phyloP scores from a whole-genome alignment of 345 rosid genomes.

The Xanthoceras sorbifolium region DNA sequence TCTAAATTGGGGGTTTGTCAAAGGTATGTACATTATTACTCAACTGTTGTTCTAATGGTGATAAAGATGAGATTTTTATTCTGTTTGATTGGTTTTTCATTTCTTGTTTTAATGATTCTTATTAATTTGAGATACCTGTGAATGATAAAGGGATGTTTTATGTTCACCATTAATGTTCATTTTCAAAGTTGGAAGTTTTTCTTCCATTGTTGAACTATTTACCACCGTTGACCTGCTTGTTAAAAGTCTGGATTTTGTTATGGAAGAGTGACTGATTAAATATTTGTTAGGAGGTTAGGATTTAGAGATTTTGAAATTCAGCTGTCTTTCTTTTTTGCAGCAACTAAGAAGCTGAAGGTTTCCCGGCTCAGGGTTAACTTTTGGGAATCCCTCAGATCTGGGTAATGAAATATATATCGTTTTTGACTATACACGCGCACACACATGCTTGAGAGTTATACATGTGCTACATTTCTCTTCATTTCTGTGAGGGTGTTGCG shows the following conservation, averaged over 20 bases:
- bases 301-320: background rate
- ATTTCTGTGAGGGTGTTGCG: background rate
- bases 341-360: constrained; percentile 52
- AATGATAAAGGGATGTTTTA: background rate
- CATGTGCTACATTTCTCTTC: background rate
- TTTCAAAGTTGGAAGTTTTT: background rate
- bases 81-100: background rate
- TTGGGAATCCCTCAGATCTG: constrained; percentile 84
- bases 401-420: constrained; percentile 42
- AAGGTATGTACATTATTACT: constrained; percentile 22
- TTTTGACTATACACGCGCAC: background rate
- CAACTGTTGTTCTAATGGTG: background rate
- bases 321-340: constrained; percentile 41
- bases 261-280: background rate
- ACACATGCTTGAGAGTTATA: background rate
- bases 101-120: background rate
- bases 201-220: background rate
- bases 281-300: background rate
- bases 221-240: background rate
- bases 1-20: constrained; percentile 22
- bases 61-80: background rate
- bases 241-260: background rate
- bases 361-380: constrained; percentile 59
- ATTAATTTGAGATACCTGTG: background rate
- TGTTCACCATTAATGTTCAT: background rate